Percentiles rank a stretch among this genome's conserved stretches.
phyloP scores from a whole-genome alignment of 1,139 yeast genomes.

The Lodderomyces orthopsilosis region DNA sequence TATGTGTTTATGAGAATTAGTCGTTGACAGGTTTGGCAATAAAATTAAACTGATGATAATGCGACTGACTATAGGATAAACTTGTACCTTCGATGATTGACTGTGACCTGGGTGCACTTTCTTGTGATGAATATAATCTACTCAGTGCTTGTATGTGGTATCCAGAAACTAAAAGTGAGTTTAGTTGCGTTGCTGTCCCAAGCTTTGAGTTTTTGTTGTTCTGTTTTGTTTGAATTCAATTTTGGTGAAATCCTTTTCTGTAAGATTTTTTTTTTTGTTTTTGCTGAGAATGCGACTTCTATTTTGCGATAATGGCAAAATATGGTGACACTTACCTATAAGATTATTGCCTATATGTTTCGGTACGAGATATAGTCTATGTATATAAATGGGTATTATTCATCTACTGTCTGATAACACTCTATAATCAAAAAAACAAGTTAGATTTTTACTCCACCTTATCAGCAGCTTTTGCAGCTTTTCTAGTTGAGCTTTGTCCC shows the following conservation, averaged over 20 bases:
- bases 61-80: too few species aligned
- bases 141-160: neutral
- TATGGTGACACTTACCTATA: too few species aligned
- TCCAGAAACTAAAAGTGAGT: too few species aligned
- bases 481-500: constrained; percentile 21
- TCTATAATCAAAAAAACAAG: too few species aligned
- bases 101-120: neutral
- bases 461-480: constrained; percentile 22
- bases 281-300: too few species aligned
- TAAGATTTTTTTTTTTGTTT: neutral
- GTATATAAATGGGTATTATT: too few species aligned
- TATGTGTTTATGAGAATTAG: neutral
- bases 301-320: too few species aligned
- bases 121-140: neutral
- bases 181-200: neutral
- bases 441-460: constrained; percentile 20
- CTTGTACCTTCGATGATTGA: neutral
- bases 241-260: neutral
- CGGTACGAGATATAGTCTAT: too few species aligned
- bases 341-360: too few species aligned
- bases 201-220: neutral
- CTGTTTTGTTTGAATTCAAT: neutral
- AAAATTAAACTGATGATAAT: too few species aligned
- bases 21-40: neutral
- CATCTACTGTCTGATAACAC: too few species aligned